Evolutionary conservation across 2,329 filamentous ascomycete genomes (phyloP).

Genomic region (Blastomyces parvus): DNA sequence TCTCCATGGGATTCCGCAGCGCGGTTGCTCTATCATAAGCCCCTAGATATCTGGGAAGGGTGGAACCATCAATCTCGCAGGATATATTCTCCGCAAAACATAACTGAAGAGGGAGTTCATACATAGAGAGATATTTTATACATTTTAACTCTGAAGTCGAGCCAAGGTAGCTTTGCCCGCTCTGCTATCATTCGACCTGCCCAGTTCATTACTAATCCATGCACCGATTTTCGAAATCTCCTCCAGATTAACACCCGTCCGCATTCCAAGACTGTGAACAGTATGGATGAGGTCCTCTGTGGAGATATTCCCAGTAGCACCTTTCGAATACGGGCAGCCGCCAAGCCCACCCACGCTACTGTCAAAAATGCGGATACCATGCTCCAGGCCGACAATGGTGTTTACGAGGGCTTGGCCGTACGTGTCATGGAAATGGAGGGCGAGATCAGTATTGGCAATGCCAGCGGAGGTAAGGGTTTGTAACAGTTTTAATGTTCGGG

Average conservation of each 20-base stretch:
- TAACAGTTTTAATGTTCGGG: slow-evolving; percentile 49
- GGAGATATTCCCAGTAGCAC: slow-evolving; percentile 56
- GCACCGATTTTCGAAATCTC: slow-evolving; percentile 47
- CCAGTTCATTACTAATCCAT: slow-evolving; percentile 48
- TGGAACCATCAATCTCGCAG: not conserved
- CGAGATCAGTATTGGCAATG: slow-evolving; percentile 50
- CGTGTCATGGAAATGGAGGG: slow-evolving; percentile 58
- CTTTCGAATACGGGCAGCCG: slow-evolving; percentile 56
- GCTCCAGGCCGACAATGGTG: slow-evolving; percentile 51
- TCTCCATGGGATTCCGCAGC: not conserved
- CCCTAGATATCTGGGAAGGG: not conserved
- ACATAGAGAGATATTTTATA: not conserved
- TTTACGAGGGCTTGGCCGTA: slow-evolving; percentile 58
- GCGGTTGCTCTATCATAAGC: not conserved
- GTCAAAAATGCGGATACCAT: slow-evolving; percentile 55
- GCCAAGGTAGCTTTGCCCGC: slow-evolving; percentile 45
- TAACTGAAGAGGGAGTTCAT: not conserved
- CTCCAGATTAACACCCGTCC: slow-evolving; percentile 50
- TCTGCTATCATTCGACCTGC: slow-evolving; percentile 43
- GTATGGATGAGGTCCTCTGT: slow-evolving; percentile 55
- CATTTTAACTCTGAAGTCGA: slow-evolving; percentile 22
- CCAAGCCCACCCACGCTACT: slow-evolving; percentile 55
- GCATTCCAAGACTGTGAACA: slow-evolving; percentile 50
- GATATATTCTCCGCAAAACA: not conserved
- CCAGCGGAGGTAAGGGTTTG: slow-evolving; percentile 51